Conservation (phyloP, 257 asterid genomes). For the Marsdenia floribunda region DNA sequence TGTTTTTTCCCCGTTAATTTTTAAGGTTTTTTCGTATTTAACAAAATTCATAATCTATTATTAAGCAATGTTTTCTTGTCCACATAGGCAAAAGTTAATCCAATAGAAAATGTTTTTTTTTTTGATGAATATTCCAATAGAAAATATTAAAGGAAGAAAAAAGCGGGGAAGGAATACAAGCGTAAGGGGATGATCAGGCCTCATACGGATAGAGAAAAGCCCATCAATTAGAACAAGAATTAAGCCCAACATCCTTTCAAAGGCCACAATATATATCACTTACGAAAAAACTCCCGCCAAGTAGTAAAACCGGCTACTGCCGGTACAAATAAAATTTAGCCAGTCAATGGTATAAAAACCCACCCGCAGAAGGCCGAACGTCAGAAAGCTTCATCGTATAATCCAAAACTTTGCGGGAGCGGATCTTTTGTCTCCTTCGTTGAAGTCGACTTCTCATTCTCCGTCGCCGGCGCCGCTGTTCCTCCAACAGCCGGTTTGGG, state of each 20-base stretch:
- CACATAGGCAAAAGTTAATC: too few relatives aligned
- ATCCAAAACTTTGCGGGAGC: neutral
- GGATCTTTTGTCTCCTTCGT: neutral
- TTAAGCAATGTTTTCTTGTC: too few relatives aligned
- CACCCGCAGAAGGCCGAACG: neutral
- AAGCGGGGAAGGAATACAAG: too few relatives aligned
- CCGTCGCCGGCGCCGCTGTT: neutral
- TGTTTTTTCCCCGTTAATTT: too few relatives aligned
- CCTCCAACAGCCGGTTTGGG: neutral
- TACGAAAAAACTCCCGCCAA: conserved; percentile 36
- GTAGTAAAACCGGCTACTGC: conserved; percentile 19
- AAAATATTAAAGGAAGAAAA: too few relatives aligned
- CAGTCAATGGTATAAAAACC: conserved; percentile 13
- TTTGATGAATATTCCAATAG: too few relatives aligned
- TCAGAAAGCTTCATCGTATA: neutral
- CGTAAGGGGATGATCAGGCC: too few relatives aligned
- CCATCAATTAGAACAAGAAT: too few relatives aligned
- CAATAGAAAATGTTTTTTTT: too few relatives aligned
- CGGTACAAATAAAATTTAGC: conserved; percentile 7
- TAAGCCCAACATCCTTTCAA: neutral
- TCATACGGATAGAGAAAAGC: too few relatives aligned
- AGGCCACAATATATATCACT: neutral
- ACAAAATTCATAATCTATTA: too few relatives aligned
- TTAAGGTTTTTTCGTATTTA: too few relatives aligned
- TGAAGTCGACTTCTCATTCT: neutral